phyloP scores from a whole-genome alignment of 257 asterid species.

The Solanum corneliomulleri region DNA sequence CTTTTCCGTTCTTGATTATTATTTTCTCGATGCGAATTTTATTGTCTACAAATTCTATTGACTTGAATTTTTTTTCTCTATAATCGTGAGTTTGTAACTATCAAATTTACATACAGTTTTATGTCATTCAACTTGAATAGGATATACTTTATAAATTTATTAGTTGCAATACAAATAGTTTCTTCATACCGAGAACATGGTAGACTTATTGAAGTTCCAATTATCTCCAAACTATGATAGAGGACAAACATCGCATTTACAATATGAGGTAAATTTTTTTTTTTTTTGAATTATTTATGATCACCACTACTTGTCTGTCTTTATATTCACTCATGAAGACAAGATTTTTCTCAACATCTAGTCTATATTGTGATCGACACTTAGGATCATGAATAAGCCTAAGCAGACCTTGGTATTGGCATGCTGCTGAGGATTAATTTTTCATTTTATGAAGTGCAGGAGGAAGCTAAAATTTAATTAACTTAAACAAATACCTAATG shows the following conservation, averaged over 20 bases:
- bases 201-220: neutral
- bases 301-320: neutral
- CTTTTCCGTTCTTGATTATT: no score
- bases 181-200: neutral
- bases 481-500: neutral
- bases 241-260: fast-evolving
- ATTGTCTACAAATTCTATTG: neutral
- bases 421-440: neutral
- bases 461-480: neutral
- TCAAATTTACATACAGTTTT: neutral
- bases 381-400: neutral
- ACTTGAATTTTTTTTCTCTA: neutral
- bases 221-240: neutral
- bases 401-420: neutral
- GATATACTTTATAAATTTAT: no score
- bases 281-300: neutral
- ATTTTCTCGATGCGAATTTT: no score
- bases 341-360: neutral
- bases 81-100: neutral
- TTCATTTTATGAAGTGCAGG: neutral
- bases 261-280: neutral
- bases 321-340: neutral
- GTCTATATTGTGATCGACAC: neutral
- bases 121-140: neutral
- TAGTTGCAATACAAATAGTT: neutral